Conservation (phyloP, 169 alveolate species). For the Eimeria sp. region DNA sequence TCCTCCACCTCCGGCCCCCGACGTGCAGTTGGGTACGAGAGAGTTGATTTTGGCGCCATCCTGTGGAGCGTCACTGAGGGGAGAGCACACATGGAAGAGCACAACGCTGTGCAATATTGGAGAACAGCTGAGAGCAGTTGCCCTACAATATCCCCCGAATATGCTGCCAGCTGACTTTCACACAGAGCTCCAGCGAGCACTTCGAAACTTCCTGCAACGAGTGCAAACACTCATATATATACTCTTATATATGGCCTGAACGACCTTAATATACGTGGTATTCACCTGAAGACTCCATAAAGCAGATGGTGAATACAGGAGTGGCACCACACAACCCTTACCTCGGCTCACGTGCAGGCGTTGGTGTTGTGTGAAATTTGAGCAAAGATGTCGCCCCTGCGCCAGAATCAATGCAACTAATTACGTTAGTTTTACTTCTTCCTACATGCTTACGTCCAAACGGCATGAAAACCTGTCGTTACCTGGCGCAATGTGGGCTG, state of each 20-base stretch:
- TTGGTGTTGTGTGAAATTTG: neutral
- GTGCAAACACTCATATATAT: neutral
- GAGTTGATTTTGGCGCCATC: slow-evolving; percentile 10
- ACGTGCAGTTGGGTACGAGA: slow-evolving; percentile 22
- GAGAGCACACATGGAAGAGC: neutral
- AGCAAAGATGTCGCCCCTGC: neutral
- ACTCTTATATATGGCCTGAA: neutral
- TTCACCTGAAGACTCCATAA: neutral
- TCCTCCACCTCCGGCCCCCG: slow-evolving; percentile 31
- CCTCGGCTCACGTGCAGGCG: neutral
- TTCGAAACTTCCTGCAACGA: neutral
- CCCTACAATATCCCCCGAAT: neutral
- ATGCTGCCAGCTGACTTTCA: neutral
- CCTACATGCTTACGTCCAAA: neutral
- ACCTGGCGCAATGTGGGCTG: neutral
- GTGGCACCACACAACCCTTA: neutral
- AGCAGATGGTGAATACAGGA: neutral
- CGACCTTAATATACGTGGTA: neutral
- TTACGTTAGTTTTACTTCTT: neutral
- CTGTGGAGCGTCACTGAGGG: neutral
- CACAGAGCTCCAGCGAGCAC: neutral
- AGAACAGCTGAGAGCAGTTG: neutral
- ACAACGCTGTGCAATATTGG: neutral
- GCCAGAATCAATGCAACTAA: neutral
- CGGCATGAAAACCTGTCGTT: neutral